Evolutionary conservation across 2,329 filamentous ascomycete genomes (phyloP), one percentile per base, ranked within the genome.

Genomic region (Fusarium sp.): DNA sequence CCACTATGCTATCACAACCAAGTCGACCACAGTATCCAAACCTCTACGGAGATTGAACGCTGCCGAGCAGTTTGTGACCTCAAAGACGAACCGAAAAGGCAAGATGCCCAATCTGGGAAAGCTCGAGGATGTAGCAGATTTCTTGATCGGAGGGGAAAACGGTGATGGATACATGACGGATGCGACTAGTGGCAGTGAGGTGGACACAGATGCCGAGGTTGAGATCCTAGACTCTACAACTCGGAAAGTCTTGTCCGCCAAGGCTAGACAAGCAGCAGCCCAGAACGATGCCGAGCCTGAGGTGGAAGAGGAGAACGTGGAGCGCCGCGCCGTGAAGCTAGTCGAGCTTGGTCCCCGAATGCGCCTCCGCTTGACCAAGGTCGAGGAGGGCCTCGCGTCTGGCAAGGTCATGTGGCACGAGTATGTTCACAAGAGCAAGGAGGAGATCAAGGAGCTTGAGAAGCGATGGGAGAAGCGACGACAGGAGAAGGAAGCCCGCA

Each of bases 321-420:
- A 97, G 77, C 91, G 92, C 69, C 87, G 92, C 40, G 93, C 91
- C 0, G 91, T 99, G 22, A 97, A 96, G 75, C 82, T 99, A 7
- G 89, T 96, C 4, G 95, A 99, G 78, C 80, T 99, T 1, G 95
- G 95, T 0, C 95, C 95, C 2, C 87, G 95, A 50, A 89, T 99
- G 90, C 90, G 87, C 59, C 80, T 99, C 36, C 88, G 94, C 29
- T 81, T 99, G 78, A 93, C 92, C 52, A 99, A 99, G 80, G 93
- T 99, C 5, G 95, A 99, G 74, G 95, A 99, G 70, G 95, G 94
- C 2, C 78, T 98, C 7, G 97, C 93, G 71, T 85, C 86, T 25
- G 95, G 95, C 45, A 95, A 92, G 75, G 85, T 97, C 53, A 91
- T 99, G 91, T 99, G 95, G 95, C 95, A 99, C 76, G 93, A 97